These are phyloP conservation scores for Chlorophyllum brunneum DNA, from an alignment of 768 basidiomycete genomes.

Conservation along the genomic window DNA sequence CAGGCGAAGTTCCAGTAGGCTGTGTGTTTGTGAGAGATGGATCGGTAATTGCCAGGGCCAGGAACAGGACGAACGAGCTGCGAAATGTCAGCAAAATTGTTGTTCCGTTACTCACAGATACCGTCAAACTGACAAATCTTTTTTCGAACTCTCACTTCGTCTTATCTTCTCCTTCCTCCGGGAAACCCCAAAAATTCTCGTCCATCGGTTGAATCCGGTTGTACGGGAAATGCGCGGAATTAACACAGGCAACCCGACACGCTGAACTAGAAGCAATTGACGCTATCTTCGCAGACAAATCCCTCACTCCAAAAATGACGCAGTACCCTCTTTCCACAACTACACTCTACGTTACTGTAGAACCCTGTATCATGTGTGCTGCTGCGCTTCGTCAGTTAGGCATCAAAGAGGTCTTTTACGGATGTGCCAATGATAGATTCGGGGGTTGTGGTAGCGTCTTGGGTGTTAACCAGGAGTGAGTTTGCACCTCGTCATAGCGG, in stretches of 20 bases:
- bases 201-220: not conserved
- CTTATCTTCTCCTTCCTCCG: too few species aligned
- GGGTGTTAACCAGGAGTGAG: constrained; percentile 75
- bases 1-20: constrained; percentile 92
- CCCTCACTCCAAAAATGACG: constrained; percentile 47
- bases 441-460: constrained; percentile 96
- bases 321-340: constrained; percentile 71
- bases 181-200: too few species aligned
- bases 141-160: not conserved
- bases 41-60: constrained; percentile 75
- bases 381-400: constrained; percentile 93
- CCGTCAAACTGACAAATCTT: not conserved
- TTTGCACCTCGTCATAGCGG: constrained; percentile 17
- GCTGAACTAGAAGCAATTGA: constrained; percentile 98
- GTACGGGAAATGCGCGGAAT: not conserved
- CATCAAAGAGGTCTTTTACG: constrained; percentile 86
- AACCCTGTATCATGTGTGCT: constrained; percentile 99
- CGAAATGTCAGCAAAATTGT: constrained; percentile 60
- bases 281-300: constrained; percentile 63
- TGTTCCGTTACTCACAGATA: constrained; percentile 5
- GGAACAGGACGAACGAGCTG: constrained; percentile 94
- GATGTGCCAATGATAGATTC: constrained; percentile 93
- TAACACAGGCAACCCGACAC: constrained; percentile 83
- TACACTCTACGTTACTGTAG: constrained; percentile 95
- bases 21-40: constrained; percentile 87